phyloP scores from a whole-genome alignment of 73 alveolate species.

The Durusdinium trenchii region DNA sequence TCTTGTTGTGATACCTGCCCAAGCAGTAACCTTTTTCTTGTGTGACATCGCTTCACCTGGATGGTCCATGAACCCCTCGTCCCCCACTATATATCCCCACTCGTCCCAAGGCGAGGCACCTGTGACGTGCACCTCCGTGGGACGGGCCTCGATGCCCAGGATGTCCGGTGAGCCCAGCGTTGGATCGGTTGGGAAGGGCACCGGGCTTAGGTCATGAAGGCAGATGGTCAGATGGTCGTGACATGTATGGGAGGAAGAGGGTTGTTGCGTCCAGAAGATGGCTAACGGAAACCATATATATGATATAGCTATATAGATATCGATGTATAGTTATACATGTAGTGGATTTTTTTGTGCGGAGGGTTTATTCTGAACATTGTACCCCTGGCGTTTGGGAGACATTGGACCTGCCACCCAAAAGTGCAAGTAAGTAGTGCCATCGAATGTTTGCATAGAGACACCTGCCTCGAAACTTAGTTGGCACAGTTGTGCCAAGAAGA shows the following conservation, averaged over 20 bases:
- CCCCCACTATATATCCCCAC: not conserved
- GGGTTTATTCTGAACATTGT: no score
- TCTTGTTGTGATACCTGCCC: no score
- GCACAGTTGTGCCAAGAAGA: no score
- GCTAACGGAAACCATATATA: not conserved
- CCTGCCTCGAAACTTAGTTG: no score
- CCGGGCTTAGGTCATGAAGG: not conserved
- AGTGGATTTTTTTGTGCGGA: no score
- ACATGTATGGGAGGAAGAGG: not conserved
- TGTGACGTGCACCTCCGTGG: constrained; percentile 58
- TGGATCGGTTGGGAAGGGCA: not conserved
- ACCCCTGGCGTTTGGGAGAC: no score
- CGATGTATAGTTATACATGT: no score
- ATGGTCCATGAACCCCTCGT: not conserved
- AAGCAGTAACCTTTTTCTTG: no score
- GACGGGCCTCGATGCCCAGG: constrained; percentile 78
- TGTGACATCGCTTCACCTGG: not conserved
- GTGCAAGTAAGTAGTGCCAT: no score
- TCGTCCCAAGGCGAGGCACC: constrained; percentile 44
- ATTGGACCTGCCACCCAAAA: no score
- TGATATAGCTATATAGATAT: no score
- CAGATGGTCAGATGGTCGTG: not conserved
- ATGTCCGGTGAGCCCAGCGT: not conserved
- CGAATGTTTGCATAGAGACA: no score
- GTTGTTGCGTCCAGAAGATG: not conserved